phyloP scores from a whole-genome alignment of 768 basidiomycete species.

The Gautieria morchelliformis region DNA sequence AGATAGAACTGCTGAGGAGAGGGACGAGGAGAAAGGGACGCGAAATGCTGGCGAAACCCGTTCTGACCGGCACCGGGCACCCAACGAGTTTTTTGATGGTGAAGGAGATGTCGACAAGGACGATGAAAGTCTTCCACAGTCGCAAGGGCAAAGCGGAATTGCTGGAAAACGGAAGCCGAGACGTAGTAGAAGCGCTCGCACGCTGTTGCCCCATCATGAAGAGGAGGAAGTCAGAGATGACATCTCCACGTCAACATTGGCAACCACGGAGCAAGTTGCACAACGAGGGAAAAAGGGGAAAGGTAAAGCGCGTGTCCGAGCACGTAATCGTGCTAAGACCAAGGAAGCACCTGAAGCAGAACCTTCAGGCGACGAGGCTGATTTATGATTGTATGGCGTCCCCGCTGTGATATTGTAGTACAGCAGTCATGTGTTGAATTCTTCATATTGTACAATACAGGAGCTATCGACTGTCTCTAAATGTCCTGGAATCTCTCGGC shows the following conservation, averaged over 20 bases:
- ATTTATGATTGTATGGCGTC: background rate
- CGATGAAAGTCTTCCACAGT: slow-evolving; percentile 1
- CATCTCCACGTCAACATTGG: slow-evolving; percentile 10
- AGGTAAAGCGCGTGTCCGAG: slow-evolving; percentile 11
- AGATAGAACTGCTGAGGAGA: slow-evolving; percentile 56
- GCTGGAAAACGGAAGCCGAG: background rate
- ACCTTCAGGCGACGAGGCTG: background rate
- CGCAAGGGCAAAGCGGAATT: background rate
- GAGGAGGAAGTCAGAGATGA: slow-evolving; percentile 30
- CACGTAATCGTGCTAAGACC: background rate
- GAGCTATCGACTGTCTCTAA: background rate
- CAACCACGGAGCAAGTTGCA: slow-evolving; percentile 15
- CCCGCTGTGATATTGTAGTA: too few relatives aligned
- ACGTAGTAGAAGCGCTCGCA: too few relatives aligned
- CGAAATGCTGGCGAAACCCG: slow-evolving; percentile 48
- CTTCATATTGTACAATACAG: background rate
- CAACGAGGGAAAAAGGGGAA: slow-evolving; percentile 22
- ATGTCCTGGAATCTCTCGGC: background rate
- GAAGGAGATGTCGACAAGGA: slow-evolving; percentile 58
- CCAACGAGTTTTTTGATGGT: slow-evolving; percentile 68
- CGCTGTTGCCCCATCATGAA: slow-evolving; percentile 8
- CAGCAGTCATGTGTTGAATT: too few relatives aligned
- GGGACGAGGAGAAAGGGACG: slow-evolving; percentile 55
- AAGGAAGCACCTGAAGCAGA: background rate
- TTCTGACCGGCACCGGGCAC: slow-evolving; percentile 39